Base-by-base conservation (phyloP, 2,329 filamentous ascomycete genomes). In the Cytospora chrysosperma region DNA sequence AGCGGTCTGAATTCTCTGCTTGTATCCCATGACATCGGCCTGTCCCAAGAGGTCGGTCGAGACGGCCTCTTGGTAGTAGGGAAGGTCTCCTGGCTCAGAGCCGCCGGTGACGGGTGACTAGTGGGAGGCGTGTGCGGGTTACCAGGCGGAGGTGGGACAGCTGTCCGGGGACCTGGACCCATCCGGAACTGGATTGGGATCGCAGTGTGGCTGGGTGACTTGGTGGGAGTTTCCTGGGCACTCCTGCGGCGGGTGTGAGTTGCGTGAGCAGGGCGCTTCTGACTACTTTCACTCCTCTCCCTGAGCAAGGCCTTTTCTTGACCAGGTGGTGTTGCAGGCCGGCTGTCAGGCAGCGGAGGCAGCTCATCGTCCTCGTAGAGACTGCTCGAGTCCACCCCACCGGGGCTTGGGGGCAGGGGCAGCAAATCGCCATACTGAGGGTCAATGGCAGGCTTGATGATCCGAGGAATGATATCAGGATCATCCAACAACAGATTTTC, bases 1-100 rank as follows among this genome's bases (percentile, higher is more conserved):
- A 97, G 78, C 0, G 93, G 93, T 68, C 90, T 88, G 70, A 93
- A 88, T 72, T 95, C 92, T 61, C 84, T 84, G 21, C 82, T 82
- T 67, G 77, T 85, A 52, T 87, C 85, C 85, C 85, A 88, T 0
- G 85, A 88, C 15, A 78, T 85, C 15, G 85, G 85, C 6, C 86
- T 80, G 26, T 79, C 34, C 54, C 59, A 61, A 24, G 59, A 61
- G 12, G 51, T 27, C 1, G 51, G 59, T 15, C 59, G 59, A 50
- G 50, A 58, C 30, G 56, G 56, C 43, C 55, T 66, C 27, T 47
- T 56, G 10, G 13, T 52, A 15, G 54, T 61, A 7, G 60, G 52
- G 2, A 52, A 47, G 5, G 59, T 56, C 40, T 63, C 61, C 37
- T 47, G 37, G 26, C 19, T 54, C 26, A 43, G 55, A 2, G 56